Base-by-base conservation (phyloP, 306 rosid genomes). In the Sphenostylis stenocarpa region DNA sequence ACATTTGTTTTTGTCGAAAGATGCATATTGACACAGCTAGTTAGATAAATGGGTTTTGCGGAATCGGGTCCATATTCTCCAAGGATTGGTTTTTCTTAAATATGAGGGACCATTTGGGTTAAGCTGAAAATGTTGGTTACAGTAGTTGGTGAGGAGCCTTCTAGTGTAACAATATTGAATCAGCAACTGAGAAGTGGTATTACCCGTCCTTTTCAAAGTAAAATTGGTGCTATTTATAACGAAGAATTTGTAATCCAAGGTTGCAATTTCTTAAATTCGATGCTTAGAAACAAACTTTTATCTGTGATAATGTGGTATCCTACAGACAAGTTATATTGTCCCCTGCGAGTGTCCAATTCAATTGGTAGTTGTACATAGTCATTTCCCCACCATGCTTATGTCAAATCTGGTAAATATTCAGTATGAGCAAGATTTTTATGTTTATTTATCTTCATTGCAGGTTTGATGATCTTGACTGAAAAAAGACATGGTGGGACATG, bases 371-470 rank as follows among this genome's bases (percentile, higher is more conserved):
- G 58, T 56, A 20, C 71, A 29, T 72, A 23, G 61, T 9, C 61
- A n/a, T n/a, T n/a, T n/a, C n/a, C n/a, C n/a, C n/a, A n/a, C n/a
- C n/a, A n/a, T n/a, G n/a, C n/a, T 26, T 26, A 26, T 26, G 28
- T 26, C 28, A 26, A 26, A 26, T 26, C 28, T 26, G 28, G 28
- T 26, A 26, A 2, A 26, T 26, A 55, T 55, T 14, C 10, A 29
- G 11, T 58, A 15, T 65, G 74, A 57, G 67, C 23, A 19, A 19
- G 83, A 52, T 65, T 78, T 58, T 82, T 48, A 82, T 78, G 26
- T 26, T 67, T 61, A 38, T 60, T 49, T 64, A 14, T 70, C 61
- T 71, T 75, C 74, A 20, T 69, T 64, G 75, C 86, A 82, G 86
- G 71, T 65, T 60, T 75, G 70, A 57, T 79, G 66, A 66, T 75